Evolutionary conservation across 768 basidiomycete species (phyloP), one percentile per base, ranked within the genome.

Genomic region (Kwoniella botswanensis): DNA sequence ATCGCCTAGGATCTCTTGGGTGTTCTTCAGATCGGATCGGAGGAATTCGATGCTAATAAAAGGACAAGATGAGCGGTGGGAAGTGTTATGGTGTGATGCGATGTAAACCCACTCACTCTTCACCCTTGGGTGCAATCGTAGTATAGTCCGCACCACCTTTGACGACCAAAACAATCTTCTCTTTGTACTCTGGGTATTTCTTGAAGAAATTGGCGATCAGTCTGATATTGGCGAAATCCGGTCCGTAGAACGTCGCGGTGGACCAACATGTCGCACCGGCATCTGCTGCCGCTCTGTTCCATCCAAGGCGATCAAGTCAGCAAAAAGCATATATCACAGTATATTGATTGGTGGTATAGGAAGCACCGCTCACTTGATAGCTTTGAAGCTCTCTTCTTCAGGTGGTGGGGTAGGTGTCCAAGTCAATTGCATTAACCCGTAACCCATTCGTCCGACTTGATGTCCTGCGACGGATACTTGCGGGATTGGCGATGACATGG

Each of bases 401-500:
- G 88, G 83, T 43, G 86, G 81, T 11, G 85, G 84, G 18, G 76
- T 81, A 11, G 86, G 84, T 17, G 75, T 86, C 89, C 73, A 88
- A 84, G 88, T 90, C 85, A 89, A 87, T 77, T 86, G 83, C 88
- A 89, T 88, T 58, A 89, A 82, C 0, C 89, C 89, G 76, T 88
- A 71, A 7, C 81, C 82, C 29, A 82, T 73, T 17, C 71, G 70
- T 3, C 72, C 74, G 44, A 78, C 75, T 11, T 70, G 44, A 35
- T 78, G 72, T 24, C 76, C 78, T 22, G 77, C 79, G 26, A 80
- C 75, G n/a, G 71, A 74, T 43, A 74, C 71, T 26, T 71, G 70
- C 41, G 75, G 72, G 57, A 73, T 68, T 71, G 42, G 7, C 71
- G 63, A 62, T 29, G 59, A 57, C 63, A 63, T 52, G 3, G 9